Percentiles rank a stretch among this genome's conserved stretches.
Conservation (phyloP, 495 filamentous ascomycete species). For the Podospora didyma region DNA sequence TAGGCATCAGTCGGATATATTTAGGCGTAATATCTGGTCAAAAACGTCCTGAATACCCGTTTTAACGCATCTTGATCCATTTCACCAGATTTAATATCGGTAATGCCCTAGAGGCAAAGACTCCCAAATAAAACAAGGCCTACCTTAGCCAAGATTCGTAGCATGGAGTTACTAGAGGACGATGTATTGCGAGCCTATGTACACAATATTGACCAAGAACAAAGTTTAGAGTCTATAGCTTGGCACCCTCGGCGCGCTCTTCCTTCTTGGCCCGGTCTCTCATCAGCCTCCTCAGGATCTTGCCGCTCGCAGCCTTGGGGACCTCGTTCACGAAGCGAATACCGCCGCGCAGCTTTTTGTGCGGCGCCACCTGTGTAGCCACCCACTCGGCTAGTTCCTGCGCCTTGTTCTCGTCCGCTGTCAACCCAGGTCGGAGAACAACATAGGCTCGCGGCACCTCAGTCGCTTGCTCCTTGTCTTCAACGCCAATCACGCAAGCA, state of each 20-base stretch:
- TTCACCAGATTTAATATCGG: too few relatives aligned
- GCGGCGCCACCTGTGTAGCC: conserved; percentile 48
- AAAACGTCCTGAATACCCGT: too few relatives aligned
- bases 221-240: conserved; percentile 17
- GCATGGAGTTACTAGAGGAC: too few relatives aligned
- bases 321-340: conserved; percentile 76
- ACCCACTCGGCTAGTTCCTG: conserved; percentile 63
- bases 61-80: too few relatives aligned
- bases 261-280: conserved; percentile 37
- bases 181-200: too few relatives aligned
- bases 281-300: conserved; percentile 75
- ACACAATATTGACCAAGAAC: background rate
- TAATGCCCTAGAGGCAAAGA: too few relatives aligned
- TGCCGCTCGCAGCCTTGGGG: conserved; percentile 82
- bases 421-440: conserved; percentile 45
- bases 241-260: conserved; percentile 28
- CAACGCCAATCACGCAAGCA: conserved; percentile 80
- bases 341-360: conserved; percentile 81
- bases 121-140: too few relatives aligned
- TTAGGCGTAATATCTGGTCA: too few relatives aligned
- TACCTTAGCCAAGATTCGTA: too few relatives aligned
- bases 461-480: conserved; percentile 62
- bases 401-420: conserved; percentile 47
- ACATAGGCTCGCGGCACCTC: conserved; percentile 85
- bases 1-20: too few relatives aligned